These are phyloP conservation scores for Fusarium sp. DNA, from an alignment of 2,329 filamentous ascomycete genomes.

Conservation along the genomic window DNA sequence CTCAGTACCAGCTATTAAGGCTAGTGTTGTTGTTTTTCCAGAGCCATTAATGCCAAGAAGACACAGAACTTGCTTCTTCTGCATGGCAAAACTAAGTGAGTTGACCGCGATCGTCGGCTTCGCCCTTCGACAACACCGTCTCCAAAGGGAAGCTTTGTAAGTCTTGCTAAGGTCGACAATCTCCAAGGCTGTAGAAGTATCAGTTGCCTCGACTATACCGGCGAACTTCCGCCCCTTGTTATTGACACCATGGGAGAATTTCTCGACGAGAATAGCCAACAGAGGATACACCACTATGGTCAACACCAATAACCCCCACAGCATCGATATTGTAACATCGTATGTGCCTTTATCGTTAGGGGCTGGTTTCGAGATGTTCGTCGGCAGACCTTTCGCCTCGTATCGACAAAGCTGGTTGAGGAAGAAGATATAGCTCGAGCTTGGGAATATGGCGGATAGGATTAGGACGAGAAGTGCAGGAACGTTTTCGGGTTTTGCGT, in stretches of 20 bases:
- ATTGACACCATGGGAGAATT: background rate
- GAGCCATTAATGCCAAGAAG: constrained; percentile 85
- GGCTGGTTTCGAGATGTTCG: background rate
- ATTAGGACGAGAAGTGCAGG: background rate
- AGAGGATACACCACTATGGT: background rate
- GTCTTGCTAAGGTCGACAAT: background rate
- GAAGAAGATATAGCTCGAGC: constrained; percentile 1
- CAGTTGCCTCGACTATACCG: background rate
- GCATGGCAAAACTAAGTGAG: background rate
- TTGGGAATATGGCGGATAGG: background rate
- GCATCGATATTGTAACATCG: background rate
- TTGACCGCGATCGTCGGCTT: constrained; percentile 3
- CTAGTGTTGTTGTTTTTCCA: constrained; percentile 85
- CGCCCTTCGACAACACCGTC: background rate
- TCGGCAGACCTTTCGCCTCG: background rate
- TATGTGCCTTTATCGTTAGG: background rate
- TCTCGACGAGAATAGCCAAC: background rate
- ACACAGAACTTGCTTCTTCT: constrained; percentile 70
- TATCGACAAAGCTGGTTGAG: constrained; percentile 1
- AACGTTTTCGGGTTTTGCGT: background rate
- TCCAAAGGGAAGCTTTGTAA: constrained; percentile 1
- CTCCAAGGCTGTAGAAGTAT: background rate
- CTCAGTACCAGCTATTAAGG: constrained; percentile 82
- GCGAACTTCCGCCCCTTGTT: background rate
- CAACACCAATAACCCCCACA: background rate